Evolutionary conservation across 768 basidiomycete species (phyloP), one percentile per base, ranked within the genome.

Genomic region (Termitomyces sp.): DNA sequence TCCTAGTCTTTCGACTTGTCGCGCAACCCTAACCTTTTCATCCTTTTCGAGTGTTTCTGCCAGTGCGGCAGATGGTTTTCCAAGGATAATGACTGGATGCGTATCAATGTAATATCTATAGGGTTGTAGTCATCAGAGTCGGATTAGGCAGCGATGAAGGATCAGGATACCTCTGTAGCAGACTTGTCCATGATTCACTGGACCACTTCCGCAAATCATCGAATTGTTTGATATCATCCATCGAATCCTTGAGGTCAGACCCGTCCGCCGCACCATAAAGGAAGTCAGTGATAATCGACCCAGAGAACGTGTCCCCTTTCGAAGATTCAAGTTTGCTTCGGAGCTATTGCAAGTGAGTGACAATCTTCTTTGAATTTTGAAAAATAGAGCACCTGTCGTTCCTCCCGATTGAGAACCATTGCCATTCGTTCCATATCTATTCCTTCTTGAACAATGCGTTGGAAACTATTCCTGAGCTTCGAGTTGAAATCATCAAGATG

Each of bases 371-470:
- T 7, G 2, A 20, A 6, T 34, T n/a, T 34, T 49, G 16, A 36
- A 55, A 53, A 33, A 7, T 18, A 50, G 34, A 37, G 39, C 57
- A 90, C 87, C 78, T 94, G 93, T 55, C 94, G 86, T 72, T 92
- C 89, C 64, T 97, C 93, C 51, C 94, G 78, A 62, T 86, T 83
- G 47, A 99, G 84, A 18, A 97, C 78, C 83, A 91, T 87, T 16
- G 73, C 70, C 88, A 99, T 97, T 10, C 96, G 78, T 31, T 85
- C 78, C 88, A 98, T 94, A 70, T 98, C 92, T 50, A 98, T 77
- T 4, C 90, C 94, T 54, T 88, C 83, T 18, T 79, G 65, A 8
- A 80, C 82, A 54, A 98, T 88, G 42, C 83, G 82, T 61, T 77
- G 68, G 39, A 99, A 76, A 64, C 88, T 90, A 1, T 73, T 75